Evolutionary conservation across 2,329 filamentous ascomycete species (phyloP).

Genomic region (Plectosphaerella cucumerina): DNA sequence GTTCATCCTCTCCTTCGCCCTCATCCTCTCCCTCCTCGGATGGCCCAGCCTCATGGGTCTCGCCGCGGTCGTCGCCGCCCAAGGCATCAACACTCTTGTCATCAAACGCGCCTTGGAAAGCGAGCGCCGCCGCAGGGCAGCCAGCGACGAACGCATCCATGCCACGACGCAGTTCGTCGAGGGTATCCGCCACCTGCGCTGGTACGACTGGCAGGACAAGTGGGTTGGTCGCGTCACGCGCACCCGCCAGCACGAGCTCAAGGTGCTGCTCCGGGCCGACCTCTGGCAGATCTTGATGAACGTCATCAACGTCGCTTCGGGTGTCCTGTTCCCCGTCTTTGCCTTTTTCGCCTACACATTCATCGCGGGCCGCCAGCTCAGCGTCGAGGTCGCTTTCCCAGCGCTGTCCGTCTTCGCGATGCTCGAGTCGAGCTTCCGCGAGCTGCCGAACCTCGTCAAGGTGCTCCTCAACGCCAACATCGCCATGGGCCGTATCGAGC

Average conservation of each 20-base stretch:
- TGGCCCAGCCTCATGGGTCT: conserved; percentile 75
- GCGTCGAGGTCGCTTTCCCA: conserved; percentile 81
- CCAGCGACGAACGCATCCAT: conserved; percentile 75
- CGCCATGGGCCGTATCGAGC: conserved; percentile 74
- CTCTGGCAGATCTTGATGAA: conserved; percentile 60
- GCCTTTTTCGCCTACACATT: conserved; percentile 80
- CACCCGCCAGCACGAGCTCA: conserved; percentile 63
- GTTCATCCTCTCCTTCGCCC: conserved; percentile 66
- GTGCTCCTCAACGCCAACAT: conserved; percentile 78
- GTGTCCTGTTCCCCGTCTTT: conserved; percentile 72
- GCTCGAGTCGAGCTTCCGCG: conserved; percentile 68
- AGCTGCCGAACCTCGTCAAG: conserved; percentile 72
- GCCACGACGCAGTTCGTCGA: conserved; percentile 83
- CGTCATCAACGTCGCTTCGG: conserved; percentile 67
- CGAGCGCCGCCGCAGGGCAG: conserved; percentile 65
- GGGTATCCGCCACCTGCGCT: conserved; percentile 73
- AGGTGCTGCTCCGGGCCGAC: conserved; percentile 58
- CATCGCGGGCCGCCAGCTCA: conserved; percentile 61
- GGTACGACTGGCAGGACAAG: conserved; percentile 77
- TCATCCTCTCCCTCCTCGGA: conserved; percentile 77
- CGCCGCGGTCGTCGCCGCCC: conserved; percentile 62
- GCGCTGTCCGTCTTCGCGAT: conserved; percentile 77
- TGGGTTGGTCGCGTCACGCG: conserved; percentile 70
- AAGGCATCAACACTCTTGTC: conserved; percentile 64
- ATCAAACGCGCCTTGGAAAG: conserved; percentile 63